These are phyloP conservation scores for Naganishia antarctica DNA, from an alignment of 768 basidiomycete species.

Conservation along the genomic window DNA sequence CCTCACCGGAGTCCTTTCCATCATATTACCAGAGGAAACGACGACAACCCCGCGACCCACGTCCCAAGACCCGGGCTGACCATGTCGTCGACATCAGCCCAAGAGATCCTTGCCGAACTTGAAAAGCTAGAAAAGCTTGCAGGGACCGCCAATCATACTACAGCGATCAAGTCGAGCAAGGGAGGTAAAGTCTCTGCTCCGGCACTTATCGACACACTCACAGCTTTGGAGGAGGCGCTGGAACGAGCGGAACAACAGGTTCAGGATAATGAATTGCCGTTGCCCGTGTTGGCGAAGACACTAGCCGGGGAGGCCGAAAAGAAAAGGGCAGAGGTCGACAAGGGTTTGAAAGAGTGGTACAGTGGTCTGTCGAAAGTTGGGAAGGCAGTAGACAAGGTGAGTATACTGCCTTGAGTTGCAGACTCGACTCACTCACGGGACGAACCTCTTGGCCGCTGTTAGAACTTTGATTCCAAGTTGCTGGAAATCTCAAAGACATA, in stretches of 20 bases:
- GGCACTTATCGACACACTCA: constrained; percentile 30
- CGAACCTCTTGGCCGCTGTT: neutral
- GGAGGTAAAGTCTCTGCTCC: neutral
- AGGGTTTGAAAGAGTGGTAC: constrained; percentile 80
- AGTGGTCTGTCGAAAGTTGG: constrained; percentile 69
- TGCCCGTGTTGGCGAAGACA: constrained; percentile 38
- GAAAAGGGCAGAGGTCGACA: constrained; percentile 61
- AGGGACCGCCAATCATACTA: neutral
- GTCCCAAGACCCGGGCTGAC: neutral
- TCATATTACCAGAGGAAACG: neutral
- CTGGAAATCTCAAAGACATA: constrained; percentile 3
- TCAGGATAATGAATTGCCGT: constrained; percentile 30
- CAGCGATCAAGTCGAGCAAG: neutral
- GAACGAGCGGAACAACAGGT: constrained; percentile 37
- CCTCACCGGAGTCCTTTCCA: too few species aligned
- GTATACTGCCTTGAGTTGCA: constrained; percentile 27
- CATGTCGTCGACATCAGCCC: constrained; percentile 16
- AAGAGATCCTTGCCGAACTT: constrained; percentile 11
- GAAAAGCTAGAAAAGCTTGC: constrained; percentile 9
- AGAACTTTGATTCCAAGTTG: constrained; percentile 10
- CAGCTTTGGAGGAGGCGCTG: constrained; percentile 37
- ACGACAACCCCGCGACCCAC: neutral
- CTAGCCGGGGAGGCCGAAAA: constrained; percentile 55
- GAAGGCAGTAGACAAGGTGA: constrained; percentile 85
- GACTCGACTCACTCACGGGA: neutral